Evolutionary conservation across 805 yeast genomes (phyloP).

Genomic region (Yueomyces sinensis): DNA sequence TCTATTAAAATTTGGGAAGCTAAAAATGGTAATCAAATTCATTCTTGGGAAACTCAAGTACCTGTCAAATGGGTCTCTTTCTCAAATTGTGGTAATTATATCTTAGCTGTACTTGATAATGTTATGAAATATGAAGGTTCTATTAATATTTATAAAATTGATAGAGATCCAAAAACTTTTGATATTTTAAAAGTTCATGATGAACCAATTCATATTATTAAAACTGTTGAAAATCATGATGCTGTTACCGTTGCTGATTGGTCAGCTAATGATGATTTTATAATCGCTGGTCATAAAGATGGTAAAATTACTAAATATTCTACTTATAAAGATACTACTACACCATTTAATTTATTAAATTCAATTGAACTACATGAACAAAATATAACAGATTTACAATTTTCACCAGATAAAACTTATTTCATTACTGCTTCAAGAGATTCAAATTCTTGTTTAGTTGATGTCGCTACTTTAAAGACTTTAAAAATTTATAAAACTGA

Average conservation of each 20-base stretch:
- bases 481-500: constrained; percentile 73
- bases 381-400: constrained; percentile 78
- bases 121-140: constrained; percentile 85
- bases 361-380: constrained; percentile 60
- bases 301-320: constrained; percentile 77
- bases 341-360: constrained; percentile 47
- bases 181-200: constrained; percentile 26
- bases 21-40: constrained; percentile 60
- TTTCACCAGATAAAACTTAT: constrained; percentile 74
- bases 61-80: constrained; percentile 91
- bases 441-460: constrained; percentile 65
- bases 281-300: constrained; percentile 80
- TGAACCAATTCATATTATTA: constrained; percentile 47
- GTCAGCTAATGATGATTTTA: constrained; percentile 60
- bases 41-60: constrained; percentile 60
- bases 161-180: constrained; percentile 26
- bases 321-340: constrained; percentile 31
- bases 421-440: constrained; percentile 91
- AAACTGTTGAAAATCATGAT: constrained; percentile 43
- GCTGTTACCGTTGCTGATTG: constrained; percentile 79
- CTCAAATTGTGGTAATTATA: constrained; percentile 52
- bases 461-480: constrained; percentile 59
- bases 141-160: constrained; percentile 52
- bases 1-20: constrained; percentile 77
- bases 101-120: constrained; percentile 74